These are phyloP conservation scores for Sporobolomyces roseus DNA, from an alignment of 768 basidiomycete genomes.

Conservation along the genomic window DNA sequence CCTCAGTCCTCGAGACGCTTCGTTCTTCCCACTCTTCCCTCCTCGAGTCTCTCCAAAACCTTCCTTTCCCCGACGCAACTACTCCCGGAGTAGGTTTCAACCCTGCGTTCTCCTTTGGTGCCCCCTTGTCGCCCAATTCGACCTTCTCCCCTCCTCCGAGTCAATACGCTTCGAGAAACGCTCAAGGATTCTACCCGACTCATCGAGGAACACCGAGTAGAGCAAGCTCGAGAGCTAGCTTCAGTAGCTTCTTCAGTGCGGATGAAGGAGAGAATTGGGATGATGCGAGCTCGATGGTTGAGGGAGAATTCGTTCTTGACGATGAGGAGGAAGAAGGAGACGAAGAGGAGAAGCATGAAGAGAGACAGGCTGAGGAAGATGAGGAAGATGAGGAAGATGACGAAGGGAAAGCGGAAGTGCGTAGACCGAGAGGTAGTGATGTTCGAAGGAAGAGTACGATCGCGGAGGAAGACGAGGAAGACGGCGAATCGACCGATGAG, in stretches of 20 bases:
- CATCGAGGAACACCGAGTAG: conserved; percentile 11
- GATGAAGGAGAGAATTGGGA: conserved; percentile 24
- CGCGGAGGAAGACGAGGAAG: conserved; percentile 1
- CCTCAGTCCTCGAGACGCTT: conserved; percentile 1
- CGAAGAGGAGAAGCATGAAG: conserved; percentile 1
- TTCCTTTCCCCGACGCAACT: neutral
- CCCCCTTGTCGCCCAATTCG: too few relatives aligned
- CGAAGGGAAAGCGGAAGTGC: neutral
- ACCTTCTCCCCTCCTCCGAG: neutral
- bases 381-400: neutral
- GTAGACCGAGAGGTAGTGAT: too few relatives aligned
- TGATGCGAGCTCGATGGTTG: conserved; percentile 15
- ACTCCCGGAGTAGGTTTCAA: conserved; percentile 8
- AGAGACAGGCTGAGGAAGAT: neutral
- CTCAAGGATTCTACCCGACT: conserved; percentile 10
- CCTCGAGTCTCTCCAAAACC: conserved; percentile 1
- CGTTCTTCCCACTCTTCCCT: neutral
- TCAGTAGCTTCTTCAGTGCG: conserved; percentile 22
- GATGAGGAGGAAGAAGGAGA: conserved; percentile 23
- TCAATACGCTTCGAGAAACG: conserved; percentile 5
- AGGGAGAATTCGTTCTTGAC: conserved; percentile 37
- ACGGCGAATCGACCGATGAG: conserved; percentile 13
- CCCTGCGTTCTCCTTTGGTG: conserved; percentile 10
- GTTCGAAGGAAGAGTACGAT: neutral
- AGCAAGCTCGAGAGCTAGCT: conserved; percentile 26